Evolutionary conservation across 148 eudicot genomes (phyloP).

Genomic region (Chenopodium quinoa): DNA sequence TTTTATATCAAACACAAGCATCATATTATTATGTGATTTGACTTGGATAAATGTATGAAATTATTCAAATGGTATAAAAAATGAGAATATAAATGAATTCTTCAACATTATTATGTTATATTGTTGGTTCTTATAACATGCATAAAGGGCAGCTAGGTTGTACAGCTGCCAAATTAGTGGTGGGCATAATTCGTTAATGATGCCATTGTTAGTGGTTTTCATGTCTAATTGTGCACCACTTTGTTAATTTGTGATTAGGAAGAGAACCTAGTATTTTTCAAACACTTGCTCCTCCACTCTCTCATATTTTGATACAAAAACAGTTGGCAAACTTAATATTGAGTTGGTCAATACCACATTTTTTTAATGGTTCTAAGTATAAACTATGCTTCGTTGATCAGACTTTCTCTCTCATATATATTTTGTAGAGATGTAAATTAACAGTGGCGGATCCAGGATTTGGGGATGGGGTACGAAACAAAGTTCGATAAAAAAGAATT

Average conservation of each 20-base stretch:
- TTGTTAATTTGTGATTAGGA: background rate
- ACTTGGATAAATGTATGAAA: background rate
- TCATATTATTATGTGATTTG: background rate
- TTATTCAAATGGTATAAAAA: background rate
- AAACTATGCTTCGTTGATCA: no score
- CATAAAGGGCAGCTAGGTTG: background rate
- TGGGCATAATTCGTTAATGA: constrained; percentile 9
- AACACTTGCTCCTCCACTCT: background rate
- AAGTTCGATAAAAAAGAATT: no score
- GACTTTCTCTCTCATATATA: no score
- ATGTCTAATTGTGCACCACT: constrained; percentile 8
- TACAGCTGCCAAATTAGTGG: background rate
- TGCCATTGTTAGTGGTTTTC: constrained; percentile 13
- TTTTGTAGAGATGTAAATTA: no score
- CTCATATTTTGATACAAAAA: background rate
- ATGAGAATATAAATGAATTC: background rate
- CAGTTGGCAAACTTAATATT: no score
- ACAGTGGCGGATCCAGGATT: no score
- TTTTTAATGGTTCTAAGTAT: no score
- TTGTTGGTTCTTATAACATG: background rate
- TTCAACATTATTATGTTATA: background rate
- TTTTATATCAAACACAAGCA: background rate
- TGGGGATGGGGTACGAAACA: no score
- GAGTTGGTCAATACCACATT: no score
- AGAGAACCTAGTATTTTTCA: background rate